Percentiles rank a stretch among this genome's conserved stretches.
Conservation (phyloP, 2,329 filamentous ascomycete species). For the Tricladium varicosporioides region DNA sequence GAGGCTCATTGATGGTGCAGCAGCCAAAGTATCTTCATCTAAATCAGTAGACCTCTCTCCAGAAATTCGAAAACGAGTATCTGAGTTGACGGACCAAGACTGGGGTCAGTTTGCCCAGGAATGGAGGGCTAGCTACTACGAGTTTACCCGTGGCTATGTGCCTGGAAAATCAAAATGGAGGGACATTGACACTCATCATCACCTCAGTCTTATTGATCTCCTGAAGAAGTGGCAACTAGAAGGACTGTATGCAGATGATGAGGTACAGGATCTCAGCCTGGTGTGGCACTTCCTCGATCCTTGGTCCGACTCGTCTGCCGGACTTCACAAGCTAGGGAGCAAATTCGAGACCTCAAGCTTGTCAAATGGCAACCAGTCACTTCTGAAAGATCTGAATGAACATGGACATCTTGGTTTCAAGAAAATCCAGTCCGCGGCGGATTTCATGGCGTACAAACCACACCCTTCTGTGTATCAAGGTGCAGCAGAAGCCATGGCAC, state of each 20-base stretch:
- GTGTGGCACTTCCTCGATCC: slow-evolving; percentile 72
- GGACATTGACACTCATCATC: slow-evolving; percentile 71
- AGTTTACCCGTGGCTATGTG: slow-evolving; percentile 57
- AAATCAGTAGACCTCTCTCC: slow-evolving; percentile 44
- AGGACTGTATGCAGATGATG: slow-evolving; percentile 59
- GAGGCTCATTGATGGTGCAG: slow-evolving; percentile 52
- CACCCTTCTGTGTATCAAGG: slow-evolving; percentile 66
- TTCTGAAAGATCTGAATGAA: slow-evolving; percentile 63
- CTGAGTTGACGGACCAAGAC: slow-evolving; percentile 51
- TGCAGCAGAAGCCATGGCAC: slow-evolving; percentile 56
- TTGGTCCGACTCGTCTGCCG: slow-evolving; percentile 62
- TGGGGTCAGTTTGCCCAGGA: slow-evolving; percentile 66
- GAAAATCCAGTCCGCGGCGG: slow-evolving; percentile 62
- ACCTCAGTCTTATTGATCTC: slow-evolving; percentile 57
- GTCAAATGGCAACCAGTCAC: slow-evolving; percentile 68
- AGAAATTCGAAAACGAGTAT: slow-evolving; percentile 46
- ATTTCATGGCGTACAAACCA: slow-evolving; percentile 76
- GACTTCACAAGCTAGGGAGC: slow-evolving; percentile 52
- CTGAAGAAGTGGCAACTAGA: slow-evolving; percentile 54
- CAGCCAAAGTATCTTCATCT: slow-evolving; percentile 47
- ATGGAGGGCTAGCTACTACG: slow-evolving; percentile 65
- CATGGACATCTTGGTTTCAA: slow-evolving; percentile 61
- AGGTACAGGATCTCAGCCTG: slow-evolving; percentile 62
- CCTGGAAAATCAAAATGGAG: slow-evolving; percentile 53
- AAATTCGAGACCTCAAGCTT: slow-evolving; percentile 62